These are phyloP conservation scores for Diphasiastrum complanatum DNA, from an alignment of 83 land plant species.

Conservation along the genomic window DNA sequence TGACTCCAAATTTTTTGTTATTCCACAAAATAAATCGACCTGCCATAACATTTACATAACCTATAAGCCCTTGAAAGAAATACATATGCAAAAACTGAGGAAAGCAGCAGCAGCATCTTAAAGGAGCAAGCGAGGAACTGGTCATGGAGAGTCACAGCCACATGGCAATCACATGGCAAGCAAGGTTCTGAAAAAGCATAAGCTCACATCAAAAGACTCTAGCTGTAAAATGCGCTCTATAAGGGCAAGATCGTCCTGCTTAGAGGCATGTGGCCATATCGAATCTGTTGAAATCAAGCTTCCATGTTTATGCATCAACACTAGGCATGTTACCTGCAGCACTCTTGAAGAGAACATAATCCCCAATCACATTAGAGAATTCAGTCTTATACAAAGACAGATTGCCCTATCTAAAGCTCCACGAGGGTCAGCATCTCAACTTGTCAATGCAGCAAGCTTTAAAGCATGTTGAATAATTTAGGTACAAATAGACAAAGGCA, in stretches of 20 bases:
- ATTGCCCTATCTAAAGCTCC: background rate
- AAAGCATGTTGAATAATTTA: too few species aligned
- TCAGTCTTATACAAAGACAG: background rate
- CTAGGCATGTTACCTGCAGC: slow-evolving; percentile 29
- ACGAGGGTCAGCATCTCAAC: too few species aligned
- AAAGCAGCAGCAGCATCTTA: too few species aligned
- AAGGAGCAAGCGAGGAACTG: too few species aligned
- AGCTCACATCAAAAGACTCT: slow-evolving; percentile 30
- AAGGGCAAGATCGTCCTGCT: slow-evolving; percentile 14
- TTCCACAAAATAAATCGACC: slow-evolving; percentile 35
- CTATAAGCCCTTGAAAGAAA: background rate
- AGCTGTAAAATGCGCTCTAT: slow-evolving; percentile 31
- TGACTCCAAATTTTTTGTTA: slow-evolving; percentile 14
- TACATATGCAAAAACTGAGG: background rate
- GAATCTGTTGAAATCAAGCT: slow-evolving; percentile 24
- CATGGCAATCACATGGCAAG: background rate
- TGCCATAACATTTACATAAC: slow-evolving; percentile 10
- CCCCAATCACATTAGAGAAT: background rate
- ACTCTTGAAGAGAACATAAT: too few species aligned
- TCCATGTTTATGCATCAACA: slow-evolving; percentile 24
- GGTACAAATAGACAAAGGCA: too few species aligned
- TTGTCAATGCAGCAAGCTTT: too few species aligned
- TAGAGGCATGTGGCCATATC: slow-evolving; percentile 20
- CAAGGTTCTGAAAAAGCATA: background rate
- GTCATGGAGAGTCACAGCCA: too few species aligned